Percentiles rank a stretch among this genome's conserved stretches.
phyloP scores from a whole-genome alignment of 2,329 filamentous ascomycete genomes.

The Trichoderma semiorbis region DNA sequence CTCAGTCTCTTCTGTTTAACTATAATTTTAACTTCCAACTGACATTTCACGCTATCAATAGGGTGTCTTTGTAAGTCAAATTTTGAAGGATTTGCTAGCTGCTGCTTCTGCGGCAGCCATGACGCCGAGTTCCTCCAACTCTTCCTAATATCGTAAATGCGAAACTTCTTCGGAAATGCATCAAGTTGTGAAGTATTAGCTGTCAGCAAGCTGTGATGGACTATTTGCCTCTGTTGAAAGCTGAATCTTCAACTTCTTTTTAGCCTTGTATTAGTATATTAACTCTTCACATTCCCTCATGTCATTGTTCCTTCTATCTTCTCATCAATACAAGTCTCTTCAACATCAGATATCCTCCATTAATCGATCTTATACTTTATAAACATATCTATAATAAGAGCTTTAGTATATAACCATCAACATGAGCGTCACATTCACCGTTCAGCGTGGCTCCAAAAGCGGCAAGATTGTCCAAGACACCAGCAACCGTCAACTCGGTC shows the following conservation, averaged over 20 bases:
- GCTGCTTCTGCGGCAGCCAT: neutral
- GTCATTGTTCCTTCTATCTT: neutral
- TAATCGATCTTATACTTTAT: too few species aligned
- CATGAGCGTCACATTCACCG: conserved; percentile 2
- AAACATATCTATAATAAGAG: too few species aligned
- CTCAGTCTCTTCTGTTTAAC: neutral
- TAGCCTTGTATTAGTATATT: neutral
- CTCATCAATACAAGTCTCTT: neutral
- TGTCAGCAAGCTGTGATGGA: neutral
- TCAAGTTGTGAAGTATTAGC: neutral
- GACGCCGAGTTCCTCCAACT: neutral
- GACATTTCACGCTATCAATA: neutral
- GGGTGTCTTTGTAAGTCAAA: neutral
- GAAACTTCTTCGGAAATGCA: neutral
- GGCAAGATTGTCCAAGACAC: neutral
- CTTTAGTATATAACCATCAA: neutral
- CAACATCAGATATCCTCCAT: neutral
- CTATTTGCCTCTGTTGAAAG: neutral
- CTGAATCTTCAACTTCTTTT: neutral
- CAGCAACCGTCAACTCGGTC: neutral
- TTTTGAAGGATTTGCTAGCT: neutral
- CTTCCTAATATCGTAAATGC: neutral
- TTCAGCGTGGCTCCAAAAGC: conserved; percentile 2
- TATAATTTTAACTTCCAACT: neutral
- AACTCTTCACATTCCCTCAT: neutral